Evolutionary conservation across 441 rosid genomes (phyloP).

Genomic region (Pelargonium cotyledonis): DNA sequence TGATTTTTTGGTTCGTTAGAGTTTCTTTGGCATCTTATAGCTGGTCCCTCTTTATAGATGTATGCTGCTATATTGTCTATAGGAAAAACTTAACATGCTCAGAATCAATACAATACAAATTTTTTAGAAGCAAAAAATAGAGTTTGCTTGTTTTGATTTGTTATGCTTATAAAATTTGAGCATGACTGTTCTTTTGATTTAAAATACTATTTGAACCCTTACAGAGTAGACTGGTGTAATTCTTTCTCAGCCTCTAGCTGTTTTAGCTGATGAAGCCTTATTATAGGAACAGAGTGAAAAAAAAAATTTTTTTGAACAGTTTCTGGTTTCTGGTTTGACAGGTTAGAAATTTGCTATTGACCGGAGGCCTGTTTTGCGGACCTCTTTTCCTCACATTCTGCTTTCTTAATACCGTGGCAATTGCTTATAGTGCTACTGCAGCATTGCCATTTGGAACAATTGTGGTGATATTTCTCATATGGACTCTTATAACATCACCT

Average conservation of each 20-base stretch:
- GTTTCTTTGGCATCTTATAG: background rate
- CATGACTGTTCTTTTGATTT: background rate
- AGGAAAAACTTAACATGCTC: background rate
- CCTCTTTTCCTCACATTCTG: conserved; percentile 25
- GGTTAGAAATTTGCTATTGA: conserved; percentile 28
- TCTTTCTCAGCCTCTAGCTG: conserved; percentile 4
- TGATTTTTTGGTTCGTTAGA: too few species aligned
- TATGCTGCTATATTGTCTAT: background rate
- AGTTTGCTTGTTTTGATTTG: background rate
- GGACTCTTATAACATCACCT: conserved; percentile 30
- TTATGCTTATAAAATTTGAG: background rate
- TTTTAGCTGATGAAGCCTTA: background rate
- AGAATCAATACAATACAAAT: background rate
- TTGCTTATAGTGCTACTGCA: conserved; percentile 23
- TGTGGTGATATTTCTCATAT: conserved; percentile 26
- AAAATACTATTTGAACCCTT: background rate
- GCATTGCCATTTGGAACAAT: conserved; percentile 29
- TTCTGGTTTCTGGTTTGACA: conserved; percentile 13
- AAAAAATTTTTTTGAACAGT: background rate
- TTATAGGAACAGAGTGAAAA: background rate
- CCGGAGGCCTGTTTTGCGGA: conserved; percentile 22
- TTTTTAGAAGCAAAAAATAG: background rate
- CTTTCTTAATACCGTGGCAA: conserved; percentile 25
- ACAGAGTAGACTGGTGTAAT: background rate
- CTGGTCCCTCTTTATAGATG: background rate